phyloP scores from a whole-genome alignment of 495 filamentous ascomycete species.

The Penicillium macrosclerotiorum region DNA sequence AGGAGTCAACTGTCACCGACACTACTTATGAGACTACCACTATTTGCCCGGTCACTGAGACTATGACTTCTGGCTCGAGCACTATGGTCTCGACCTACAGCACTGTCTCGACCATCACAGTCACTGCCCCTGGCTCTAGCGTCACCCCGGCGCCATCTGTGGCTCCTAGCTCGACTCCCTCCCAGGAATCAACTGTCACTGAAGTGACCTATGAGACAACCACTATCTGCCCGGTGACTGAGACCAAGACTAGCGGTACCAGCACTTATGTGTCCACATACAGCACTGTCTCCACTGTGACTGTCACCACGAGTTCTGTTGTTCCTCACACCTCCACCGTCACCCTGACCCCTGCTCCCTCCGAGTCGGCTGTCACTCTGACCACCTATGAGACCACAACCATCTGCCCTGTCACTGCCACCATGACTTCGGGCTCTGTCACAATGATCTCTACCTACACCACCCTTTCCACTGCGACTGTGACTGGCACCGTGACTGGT shows the following conservation, averaged over 20 bases:
- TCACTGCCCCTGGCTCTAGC: neutral
- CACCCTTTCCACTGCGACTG: too few species aligned
- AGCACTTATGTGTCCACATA: neutral
- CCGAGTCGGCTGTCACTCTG: neutral
- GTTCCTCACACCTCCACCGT: neutral
- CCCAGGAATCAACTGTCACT: neutral
- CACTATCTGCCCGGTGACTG: conserved; percentile 1
- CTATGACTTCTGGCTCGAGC: neutral
- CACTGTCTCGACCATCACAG: neutral
- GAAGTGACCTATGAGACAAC: neutral
- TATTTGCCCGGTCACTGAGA: neutral
- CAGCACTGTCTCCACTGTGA: neutral
- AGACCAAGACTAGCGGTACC: neutral
- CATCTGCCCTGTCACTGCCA: neutral
- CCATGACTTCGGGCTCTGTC: neutral
- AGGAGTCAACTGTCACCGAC: neutral
- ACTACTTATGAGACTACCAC: conserved; percentile 1
- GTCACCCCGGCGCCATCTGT: neutral
- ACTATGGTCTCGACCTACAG: neutral
- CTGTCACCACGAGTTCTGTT: too few species aligned
- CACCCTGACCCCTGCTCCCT: neutral
- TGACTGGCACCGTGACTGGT: too few species aligned
- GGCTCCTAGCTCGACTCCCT: neutral
- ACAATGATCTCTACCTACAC: neutral
- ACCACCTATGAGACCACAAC: conserved; percentile 1